Conservation (phyloP, 164 flowering plant species). For the Vitis cinerea region DNA sequence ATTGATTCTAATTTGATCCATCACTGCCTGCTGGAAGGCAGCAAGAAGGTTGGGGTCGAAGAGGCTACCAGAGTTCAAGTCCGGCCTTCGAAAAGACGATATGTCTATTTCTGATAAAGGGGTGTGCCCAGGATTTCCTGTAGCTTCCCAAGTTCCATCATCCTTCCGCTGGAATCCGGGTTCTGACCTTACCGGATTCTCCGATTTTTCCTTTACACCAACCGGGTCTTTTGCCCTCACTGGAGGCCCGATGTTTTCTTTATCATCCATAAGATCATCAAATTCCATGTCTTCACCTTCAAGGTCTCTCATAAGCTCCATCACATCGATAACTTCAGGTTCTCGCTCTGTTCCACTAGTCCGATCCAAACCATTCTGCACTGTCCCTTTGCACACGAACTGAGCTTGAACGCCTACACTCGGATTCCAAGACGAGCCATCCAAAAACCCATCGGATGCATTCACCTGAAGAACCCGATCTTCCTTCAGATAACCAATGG, state of each 20-base stretch:
- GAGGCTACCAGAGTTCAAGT: slow-evolving; percentile 32
- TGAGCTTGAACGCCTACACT: slow-evolving; percentile 8
- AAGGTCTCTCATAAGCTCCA: slow-evolving; percentile 57
- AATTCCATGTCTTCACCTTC: slow-evolving; percentile 49
- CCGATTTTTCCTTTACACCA: background rate
- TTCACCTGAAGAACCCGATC: slow-evolving; percentile 55
- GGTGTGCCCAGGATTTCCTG: background rate
- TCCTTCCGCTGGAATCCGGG: background rate
- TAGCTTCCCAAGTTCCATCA: background rate
- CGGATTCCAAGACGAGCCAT: slow-evolving; percentile 12
- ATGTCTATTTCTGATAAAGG: slow-evolving; percentile 33
- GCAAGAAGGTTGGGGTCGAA: slow-evolving; percentile 45
- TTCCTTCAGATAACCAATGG: slow-evolving; percentile 47
- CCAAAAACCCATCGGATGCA: slow-evolving; percentile 38
- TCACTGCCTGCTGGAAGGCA: slow-evolving; percentile 33
- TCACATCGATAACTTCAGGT: slow-evolving; percentile 41
- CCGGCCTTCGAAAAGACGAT: slow-evolving; percentile 35
- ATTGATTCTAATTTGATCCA: slow-evolving; percentile 12
- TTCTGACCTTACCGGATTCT: background rate
- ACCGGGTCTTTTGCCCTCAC: slow-evolving; percentile 16
- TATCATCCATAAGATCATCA: slow-evolving; percentile 27
- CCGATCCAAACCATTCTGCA: slow-evolving; percentile 7
- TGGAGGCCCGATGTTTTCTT: slow-evolving; percentile 59
- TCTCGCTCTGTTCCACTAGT: slow-evolving; percentile 11
- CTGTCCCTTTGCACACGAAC: slow-evolving; percentile 13